Percentiles rank a stretch among this genome's conserved stretches.
phyloP scores from a whole-genome alignment of 1,284 basidiomycete species.

The Cutaneotrichosporon curvatum region DNA sequence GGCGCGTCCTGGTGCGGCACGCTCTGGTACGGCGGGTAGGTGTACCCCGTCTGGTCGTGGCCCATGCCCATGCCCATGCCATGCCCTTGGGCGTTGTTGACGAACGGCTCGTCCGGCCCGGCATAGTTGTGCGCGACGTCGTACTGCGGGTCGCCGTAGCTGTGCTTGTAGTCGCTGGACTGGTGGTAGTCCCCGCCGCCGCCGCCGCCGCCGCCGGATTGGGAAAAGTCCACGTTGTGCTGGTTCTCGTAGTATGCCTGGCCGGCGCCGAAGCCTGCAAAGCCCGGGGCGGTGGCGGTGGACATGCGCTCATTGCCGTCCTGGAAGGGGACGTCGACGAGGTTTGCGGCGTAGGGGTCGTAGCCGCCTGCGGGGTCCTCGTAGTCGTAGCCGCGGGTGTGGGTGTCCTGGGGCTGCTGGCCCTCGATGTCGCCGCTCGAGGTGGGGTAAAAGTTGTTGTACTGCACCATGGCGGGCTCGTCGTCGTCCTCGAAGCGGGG shows the following conservation, averaged over 20 bases:
- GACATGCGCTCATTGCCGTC: not conserved
- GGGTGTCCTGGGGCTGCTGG: conserved; percentile 14
- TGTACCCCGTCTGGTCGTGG: not conserved
- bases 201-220: too few relatives aligned
- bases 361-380: conserved; percentile 44
- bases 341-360: conserved; percentile 42
- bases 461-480: conserved; percentile 43
- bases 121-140: conserved; percentile 16
- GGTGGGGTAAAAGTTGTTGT: conserved; percentile 37
- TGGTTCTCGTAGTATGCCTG: conserved; percentile 11
- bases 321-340: conserved; percentile 6
- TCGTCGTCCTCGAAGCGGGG: conserved; percentile 42
- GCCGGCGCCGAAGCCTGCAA: conserved; percentile 30
- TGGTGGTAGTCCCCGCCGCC: too few relatives aligned
- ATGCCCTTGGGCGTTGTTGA: too few relatives aligned
- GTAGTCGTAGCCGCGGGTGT: conserved; percentile 34
- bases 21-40: not conserved
- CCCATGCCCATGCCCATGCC: too few relatives aligned
- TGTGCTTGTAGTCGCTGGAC: conserved; percentile 6
- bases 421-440: conserved; percentile 15
- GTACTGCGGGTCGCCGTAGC: conserved; percentile 39
- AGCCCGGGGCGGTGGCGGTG: conserved; percentile 30
- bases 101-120: not conserved
- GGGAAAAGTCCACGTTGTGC: conserved; percentile 6
- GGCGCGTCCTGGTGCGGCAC: not conserved